Percentiles rank a stretch among this genome's conserved stretches.
phyloP scores from a whole-genome alignment of 1,139 yeast genomes.

The Taiozyma sp. region DNA sequence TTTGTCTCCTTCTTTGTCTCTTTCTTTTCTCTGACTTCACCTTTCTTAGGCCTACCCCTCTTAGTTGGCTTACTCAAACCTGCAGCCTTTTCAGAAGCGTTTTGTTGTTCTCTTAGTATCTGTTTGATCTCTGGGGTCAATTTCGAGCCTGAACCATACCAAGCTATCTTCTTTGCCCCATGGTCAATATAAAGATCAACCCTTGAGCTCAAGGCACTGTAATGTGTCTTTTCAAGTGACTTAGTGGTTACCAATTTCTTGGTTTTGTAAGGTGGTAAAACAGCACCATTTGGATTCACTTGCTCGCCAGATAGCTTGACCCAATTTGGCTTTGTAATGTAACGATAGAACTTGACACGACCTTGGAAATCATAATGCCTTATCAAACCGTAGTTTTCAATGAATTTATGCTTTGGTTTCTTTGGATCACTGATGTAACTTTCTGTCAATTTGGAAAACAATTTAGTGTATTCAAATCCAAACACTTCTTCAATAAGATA shows the following conservation, averaged over 20 bases:
- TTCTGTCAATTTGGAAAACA: slow-evolving; percentile 48
- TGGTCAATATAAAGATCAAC: slow-evolving; percentile 14
- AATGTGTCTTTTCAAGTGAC: slow-evolving; percentile 16
- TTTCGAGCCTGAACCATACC: slow-evolving; percentile 14
- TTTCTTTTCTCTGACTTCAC: slow-evolving; percentile 14
- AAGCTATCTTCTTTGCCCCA: slow-evolving; percentile 13
- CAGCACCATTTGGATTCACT: slow-evolving; percentile 17
- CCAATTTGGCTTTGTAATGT: slow-evolving; percentile 46
- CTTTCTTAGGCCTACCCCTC: slow-evolving; percentile 23
- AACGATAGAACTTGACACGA: slow-evolving; percentile 66
- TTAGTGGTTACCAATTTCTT: slow-evolving; percentile 8
- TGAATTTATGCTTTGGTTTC: slow-evolving; percentile 18
- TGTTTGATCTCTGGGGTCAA: slow-evolving; percentile 6
- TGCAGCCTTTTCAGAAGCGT: not conserved
- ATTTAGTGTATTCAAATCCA: slow-evolving; percentile 51
- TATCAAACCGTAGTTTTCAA: slow-evolving; percentile 41
- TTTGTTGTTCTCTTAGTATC: not conserved
- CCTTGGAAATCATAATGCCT: slow-evolving; percentile 73
- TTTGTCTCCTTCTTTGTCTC: slow-evolving; percentile 8
- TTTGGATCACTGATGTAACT: slow-evolving; percentile 35
- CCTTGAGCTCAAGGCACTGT: slow-evolving; percentile 22
- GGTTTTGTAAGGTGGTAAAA: slow-evolving; percentile 26
- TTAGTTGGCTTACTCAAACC: slow-evolving; percentile 7
- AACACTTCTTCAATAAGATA: slow-evolving; percentile 42
- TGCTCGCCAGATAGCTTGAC: slow-evolving; percentile 25